Conservation (phyloP, 352 stramenopile genomes). For the Phytophthora boehmeriae region DNA sequence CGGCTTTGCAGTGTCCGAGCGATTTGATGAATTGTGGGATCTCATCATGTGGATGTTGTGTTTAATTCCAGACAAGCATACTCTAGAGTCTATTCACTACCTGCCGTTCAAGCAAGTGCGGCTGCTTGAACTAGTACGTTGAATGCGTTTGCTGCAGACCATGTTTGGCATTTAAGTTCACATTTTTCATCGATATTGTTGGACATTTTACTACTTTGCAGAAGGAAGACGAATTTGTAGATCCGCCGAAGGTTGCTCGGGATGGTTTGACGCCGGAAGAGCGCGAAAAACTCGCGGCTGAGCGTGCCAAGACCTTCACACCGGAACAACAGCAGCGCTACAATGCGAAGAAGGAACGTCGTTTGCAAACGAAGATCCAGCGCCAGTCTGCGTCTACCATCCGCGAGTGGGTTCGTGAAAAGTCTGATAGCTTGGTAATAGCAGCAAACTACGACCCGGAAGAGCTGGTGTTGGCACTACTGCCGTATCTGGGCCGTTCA, state of each 20-base stretch:
- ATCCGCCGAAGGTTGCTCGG: constrained; percentile 44
- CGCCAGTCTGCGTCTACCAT: constrained; percentile 72
- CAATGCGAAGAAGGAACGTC: constrained; percentile 79
- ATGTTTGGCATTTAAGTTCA: neutral
- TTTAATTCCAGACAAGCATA: constrained; percentile 55
- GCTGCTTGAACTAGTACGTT: constrained; percentile 45
- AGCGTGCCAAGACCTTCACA: constrained; percentile 86
- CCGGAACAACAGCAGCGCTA: constrained; percentile 80
- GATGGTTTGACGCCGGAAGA: constrained; percentile 69
- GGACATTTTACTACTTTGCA: constrained; percentile 15
- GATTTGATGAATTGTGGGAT: neutral
- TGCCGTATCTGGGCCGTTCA: constrained; percentile 90
- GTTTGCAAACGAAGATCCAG: constrained; percentile 77
- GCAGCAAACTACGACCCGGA: constrained; percentile 91
- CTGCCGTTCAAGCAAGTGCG: constrained; percentile 71
- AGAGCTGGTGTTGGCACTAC: constrained; percentile 80
- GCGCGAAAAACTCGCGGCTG: constrained; percentile 60
- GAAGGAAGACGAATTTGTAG: constrained; percentile 60
- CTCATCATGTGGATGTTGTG: neutral
- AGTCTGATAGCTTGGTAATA: constrained; percentile 90
- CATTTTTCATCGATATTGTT: neutral
- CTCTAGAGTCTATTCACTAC: constrained; percentile 78
- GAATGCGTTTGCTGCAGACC: neutral
- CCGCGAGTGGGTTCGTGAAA: constrained; percentile 67
- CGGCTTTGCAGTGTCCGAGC: neutral